Conservation (phyloP, 345 rosid species). For the Citrus inodora region DNA sequence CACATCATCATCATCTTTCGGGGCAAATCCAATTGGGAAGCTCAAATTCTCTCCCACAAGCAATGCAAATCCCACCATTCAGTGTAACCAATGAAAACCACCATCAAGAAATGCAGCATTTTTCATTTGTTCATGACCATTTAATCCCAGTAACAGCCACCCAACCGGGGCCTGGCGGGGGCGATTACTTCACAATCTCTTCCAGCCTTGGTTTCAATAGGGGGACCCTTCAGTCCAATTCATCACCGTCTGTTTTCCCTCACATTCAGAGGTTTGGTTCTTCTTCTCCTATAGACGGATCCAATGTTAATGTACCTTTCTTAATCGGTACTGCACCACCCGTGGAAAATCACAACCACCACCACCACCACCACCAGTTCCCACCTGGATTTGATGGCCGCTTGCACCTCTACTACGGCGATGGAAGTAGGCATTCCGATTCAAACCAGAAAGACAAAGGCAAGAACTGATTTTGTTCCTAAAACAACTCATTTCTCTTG, state of each 20-base stretch:
- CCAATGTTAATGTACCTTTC: constrained; percentile 63
- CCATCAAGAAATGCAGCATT: constrained; percentile 62
- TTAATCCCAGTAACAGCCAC: constrained; percentile 58
- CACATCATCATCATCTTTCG: constrained; percentile 33
- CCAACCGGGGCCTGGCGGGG: constrained; percentile 33
- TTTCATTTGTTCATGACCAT: constrained; percentile 76
- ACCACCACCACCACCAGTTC: constrained; percentile 66
- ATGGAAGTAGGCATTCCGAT: constrained; percentile 62
- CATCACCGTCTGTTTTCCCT: constrained; percentile 61
- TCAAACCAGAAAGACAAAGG: constrained; percentile 84
- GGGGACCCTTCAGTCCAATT: constrained; percentile 99
- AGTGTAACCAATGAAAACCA: constrained; percentile 40
- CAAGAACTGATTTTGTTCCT: constrained; percentile 50
- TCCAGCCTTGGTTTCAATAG: constrained; percentile 86
- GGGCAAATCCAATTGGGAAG: constrained; percentile 51
- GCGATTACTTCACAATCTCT: constrained; percentile 74
- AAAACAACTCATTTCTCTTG: constrained; percentile 9
- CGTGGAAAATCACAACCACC: constrained; percentile 51
- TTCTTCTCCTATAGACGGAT: constrained; percentile 49
- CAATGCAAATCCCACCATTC: constrained; percentile 37
- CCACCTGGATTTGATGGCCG: constrained; percentile 54
- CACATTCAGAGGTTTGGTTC: constrained; percentile 69
- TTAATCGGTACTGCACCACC: constrained; percentile 57
- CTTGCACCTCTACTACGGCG: constrained; percentile 73
- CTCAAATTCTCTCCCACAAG: constrained; percentile 34